phyloP scores from a whole-genome alignment of 768 basidiomycete genomes.

The Lactarius indigo region DNA sequence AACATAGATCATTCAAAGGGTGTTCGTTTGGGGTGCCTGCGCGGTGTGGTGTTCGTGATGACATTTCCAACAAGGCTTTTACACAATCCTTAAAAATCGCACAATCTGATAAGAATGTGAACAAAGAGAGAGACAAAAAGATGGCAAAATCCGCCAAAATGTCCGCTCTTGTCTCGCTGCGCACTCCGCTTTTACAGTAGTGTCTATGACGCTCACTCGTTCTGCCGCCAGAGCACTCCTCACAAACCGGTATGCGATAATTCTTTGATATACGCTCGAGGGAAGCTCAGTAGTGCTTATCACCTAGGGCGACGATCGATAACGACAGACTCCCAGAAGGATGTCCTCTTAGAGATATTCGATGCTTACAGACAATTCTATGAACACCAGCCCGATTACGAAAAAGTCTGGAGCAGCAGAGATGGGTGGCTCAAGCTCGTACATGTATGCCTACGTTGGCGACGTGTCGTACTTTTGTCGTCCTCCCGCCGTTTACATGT shows the following conservation, averaged over 20 bases:
- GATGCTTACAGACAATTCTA: neutral
- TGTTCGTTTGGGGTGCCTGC: too few species aligned
- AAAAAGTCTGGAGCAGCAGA: neutral
- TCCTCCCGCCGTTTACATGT: neutral
- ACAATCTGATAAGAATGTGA: neutral
- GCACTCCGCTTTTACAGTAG: too few species aligned
- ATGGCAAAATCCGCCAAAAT: too few species aligned
- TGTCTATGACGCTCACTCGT: neutral
- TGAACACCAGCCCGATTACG: neutral
- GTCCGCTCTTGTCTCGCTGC: too few species aligned
- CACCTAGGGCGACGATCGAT: neutral
- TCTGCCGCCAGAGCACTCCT: neutral
- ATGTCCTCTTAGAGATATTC: conserved; percentile 7
- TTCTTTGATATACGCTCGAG: neutral
- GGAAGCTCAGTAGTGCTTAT: neutral
- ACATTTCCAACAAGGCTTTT: too few species aligned
- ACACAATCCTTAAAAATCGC: too few species aligned
- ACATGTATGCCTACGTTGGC: conserved; percentile 12
- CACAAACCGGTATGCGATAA: neutral
- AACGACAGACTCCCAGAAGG: neutral
- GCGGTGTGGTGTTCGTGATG: too few species aligned
- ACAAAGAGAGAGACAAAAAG: too few species aligned
- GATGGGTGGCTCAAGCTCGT: neutral
- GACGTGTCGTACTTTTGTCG: conserved; percentile 1
- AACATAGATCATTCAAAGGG: too few species aligned